Evolutionary conservation across 257 asterid genomes (phyloP).

Genomic region (Nicotiana tomentosiformis): DNA sequence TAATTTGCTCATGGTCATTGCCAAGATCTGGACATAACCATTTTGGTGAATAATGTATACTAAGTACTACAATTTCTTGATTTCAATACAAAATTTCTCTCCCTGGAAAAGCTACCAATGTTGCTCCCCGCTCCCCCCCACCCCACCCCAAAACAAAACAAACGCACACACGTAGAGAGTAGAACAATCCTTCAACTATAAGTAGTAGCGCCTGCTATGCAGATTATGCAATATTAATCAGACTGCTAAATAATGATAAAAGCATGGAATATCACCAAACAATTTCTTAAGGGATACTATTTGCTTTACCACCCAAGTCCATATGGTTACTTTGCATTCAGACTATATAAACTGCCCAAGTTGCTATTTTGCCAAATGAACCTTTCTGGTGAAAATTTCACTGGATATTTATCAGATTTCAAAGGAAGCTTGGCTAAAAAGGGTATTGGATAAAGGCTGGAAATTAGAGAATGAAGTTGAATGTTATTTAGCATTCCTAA

Average conservation of each 20-base stretch:
- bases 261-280: background rate
- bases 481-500: background rate
- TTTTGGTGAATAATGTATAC: background rate
- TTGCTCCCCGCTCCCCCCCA: too few species aligned
- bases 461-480: background rate
- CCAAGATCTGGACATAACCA: background rate
- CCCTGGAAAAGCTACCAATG: background rate
- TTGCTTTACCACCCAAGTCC: background rate
- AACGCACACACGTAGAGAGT: background rate
- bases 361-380: background rate
- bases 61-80: background rate
- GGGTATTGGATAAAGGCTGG: background rate
- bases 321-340: background rate
- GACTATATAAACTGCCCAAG: background rate
- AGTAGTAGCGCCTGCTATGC: background rate
- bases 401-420: background rate
- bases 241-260: background rate
- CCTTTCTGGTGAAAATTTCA: background rate
- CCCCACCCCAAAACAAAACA: too few species aligned
- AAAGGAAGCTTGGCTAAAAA: background rate
- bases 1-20: background rate
- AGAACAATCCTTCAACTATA: background rate
- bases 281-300: background rate
- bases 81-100: background rate
- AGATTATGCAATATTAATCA: too few species aligned